Base-by-base conservation (phyloP, 495 filamentous ascomycete genomes). In the Penicillium simplicissimum region DNA sequence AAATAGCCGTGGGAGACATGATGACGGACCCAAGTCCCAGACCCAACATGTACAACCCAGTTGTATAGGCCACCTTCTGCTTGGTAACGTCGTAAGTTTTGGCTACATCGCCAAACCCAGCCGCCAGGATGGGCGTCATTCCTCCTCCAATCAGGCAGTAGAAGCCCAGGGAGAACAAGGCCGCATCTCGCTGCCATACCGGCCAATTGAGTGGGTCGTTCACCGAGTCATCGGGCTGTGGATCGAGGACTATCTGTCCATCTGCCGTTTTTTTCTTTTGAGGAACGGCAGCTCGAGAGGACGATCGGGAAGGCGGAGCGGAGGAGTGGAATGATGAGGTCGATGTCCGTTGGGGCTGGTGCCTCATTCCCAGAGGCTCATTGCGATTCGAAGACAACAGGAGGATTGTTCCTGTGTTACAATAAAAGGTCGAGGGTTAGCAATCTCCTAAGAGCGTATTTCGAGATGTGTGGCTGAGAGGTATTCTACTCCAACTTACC, bases 141-240 rank as follows among this genome's bases (percentile, higher is more conserved):
- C 94, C 94, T 17, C 95, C 94, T 57, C 94, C 94, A 58, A 97
- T 79, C 82, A 97, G 86, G 68, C 90, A 96, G 72, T 96, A 96
- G 66, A 96, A 88, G 0, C 95, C 93, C 11, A 98, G 78, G 0
- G 89, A 95, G 7, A 96, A 61, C 63, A 98, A 73, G 0, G 95
- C 91, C 34, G 84, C 69, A 78, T 97, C 92, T 74, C 95, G 79
- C 35, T 92, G 84, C 89, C 90, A 92, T 2, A 81, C 74, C 2
- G 91, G 86, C 95, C 95, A 98, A 66, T 98, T 98, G 45, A 98
- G 74, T 0, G 95, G 95, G 67, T 98, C 95, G 62, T 98, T 96
- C 28, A 81, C 77, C 0, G 91, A 91, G 38, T 96, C 91, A 45
- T 97, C 93, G 1, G 95, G 95, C 68, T 98, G 95, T 0, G 94